A percentile compares a stretch with the other conserved stretches of the same genome.
Conservation (phyloP, 2,329 filamentous ascomycete species). For the Cladophialophora carrionii region DNA sequence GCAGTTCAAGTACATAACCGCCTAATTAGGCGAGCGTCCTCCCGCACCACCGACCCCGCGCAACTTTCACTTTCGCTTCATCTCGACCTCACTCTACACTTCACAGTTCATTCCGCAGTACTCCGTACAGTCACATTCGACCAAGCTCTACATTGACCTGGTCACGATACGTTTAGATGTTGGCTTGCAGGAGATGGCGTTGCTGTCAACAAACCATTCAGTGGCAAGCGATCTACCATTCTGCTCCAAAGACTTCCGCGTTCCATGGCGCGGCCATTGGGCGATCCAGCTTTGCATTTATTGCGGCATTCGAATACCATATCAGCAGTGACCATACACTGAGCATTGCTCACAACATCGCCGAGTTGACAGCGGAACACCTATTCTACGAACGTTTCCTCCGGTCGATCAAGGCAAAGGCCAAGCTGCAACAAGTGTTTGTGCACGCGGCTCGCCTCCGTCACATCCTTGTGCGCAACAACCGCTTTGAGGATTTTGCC, state of each 20-base stretch:
- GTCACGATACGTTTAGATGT: no score
- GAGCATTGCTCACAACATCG: constrained; percentile 49
- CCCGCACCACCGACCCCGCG: no score
- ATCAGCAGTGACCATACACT: constrained; percentile 44
- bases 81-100: no score
- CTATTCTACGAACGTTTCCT: constrained; percentile 48
- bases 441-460: constrained; percentile 42
- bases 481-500: constrained; percentile 40
- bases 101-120: no score
- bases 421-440: constrained; percentile 44
- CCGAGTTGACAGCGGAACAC: constrained; percentile 50
- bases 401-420: constrained; percentile 41
- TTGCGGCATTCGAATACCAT: constrained; percentile 51
- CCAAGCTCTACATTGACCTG: no score
- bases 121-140: no score
- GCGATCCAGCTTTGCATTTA: constrained; percentile 49
- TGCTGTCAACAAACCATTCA: no score
- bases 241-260: constrained; percentile 39
- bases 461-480: constrained; percentile 42
- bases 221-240: constrained; percentile 53
- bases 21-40: no score
- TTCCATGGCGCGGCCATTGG: constrained; percentile 38
- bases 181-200: no score
- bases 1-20: no score
- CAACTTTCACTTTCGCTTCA: no score